Base-by-base conservation (phyloP, 495 filamentous ascomycete genomes). In the Podospora tetraspora region DNA sequence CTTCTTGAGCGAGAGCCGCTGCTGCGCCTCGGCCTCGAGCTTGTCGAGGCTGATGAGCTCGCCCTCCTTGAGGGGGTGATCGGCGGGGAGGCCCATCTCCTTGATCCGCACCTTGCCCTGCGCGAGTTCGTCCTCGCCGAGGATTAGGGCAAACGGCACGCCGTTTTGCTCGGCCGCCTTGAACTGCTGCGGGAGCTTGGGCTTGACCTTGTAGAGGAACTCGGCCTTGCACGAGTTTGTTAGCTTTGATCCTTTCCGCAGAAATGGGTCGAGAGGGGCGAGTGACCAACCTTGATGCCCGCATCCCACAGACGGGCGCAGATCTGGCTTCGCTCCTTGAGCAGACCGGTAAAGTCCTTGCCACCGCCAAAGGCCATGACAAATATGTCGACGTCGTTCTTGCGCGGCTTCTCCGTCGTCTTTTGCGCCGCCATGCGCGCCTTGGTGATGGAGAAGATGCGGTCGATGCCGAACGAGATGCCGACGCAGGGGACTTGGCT, bases 391-490 rank as follows among this genome's bases (percentile, higher is more conserved):
- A 92, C 88, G 77, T 97, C 92, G 61, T 89, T 87, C 61, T 74
- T 75, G 63, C 74, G 58, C 24, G 62, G 61, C 43, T 58, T 75
- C 71, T 23, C 70, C 63, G 67, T 74, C 71, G 86, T 83, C 71
- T 90, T 85, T 62, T 84, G 83, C 22, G 65, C 65, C 71, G 85
- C 87, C 76, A 89, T 84, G n/a, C 88, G 85, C 11, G 91, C 88
- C 79, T 94, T 92, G 43, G 87, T 92, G 78, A 97, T 92, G 61
- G 90, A 91, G 80, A 96, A 97, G 72, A 98, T 97, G 63, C 94
- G 90, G 79, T 97, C 94, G 22, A 97, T 91, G 63, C 94, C 94
- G 77, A 97, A 97, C 12, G 92, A 96, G 70, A 97, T 91, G 69
- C 94, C 94, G 8, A 97, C 92, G 75, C 94, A 97, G 27, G 94